A percentile compares a stretch with the other conserved stretches of the same genome.
Conservation (phyloP, 2,329 filamentous ascomycete genomes). For the Immersiporthe knoxdaviesiana region DNA sequence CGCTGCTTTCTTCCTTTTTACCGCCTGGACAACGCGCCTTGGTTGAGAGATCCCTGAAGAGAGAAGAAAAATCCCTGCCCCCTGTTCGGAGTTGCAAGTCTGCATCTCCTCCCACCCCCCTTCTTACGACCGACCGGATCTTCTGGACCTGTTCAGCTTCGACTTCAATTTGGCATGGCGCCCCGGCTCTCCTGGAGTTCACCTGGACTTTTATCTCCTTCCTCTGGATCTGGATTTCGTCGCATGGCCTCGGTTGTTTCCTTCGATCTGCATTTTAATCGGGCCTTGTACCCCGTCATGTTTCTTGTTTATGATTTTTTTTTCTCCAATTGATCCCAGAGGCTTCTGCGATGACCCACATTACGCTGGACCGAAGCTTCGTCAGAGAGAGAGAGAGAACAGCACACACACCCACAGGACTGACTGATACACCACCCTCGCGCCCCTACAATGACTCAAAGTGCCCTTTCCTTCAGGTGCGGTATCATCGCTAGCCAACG, state of each 20-base stretch:
- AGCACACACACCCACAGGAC: neutral
- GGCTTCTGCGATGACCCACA: conserved; percentile 14
- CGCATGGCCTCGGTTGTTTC: conserved; percentile 19
- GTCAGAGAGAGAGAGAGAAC: conserved; percentile 13
- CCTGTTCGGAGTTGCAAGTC: conserved; percentile 18
- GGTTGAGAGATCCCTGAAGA: conserved; percentile 3
- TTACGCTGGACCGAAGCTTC: conserved; percentile 35
- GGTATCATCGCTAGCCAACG: neutral
- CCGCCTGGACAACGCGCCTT: conserved; percentile 7
- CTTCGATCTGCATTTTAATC: conserved; percentile 17
- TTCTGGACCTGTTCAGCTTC: conserved; percentile 9
- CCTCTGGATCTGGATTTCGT: conserved; percentile 24
- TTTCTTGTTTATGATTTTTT: conserved; percentile 23
- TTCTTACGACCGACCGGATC: conserved; percentile 19
- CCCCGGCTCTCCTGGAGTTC: conserved; percentile 18
- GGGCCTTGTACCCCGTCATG: conserved; percentile 5
- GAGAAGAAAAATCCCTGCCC: neutral
- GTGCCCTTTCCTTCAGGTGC: neutral
- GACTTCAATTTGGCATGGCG: conserved; percentile 24
- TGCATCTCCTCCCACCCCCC: conserved; percentile 16
- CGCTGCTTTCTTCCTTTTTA: conserved; percentile 17
- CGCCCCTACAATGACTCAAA: neutral
- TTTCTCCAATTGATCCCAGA: conserved; percentile 16
- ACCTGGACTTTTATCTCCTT: conserved; percentile 11
- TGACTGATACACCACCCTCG: neutral